phyloP scores from a whole-genome alignment of 2,329 filamentous ascomycete genomes.

The Colletotrichum orchidophilum region DNA sequence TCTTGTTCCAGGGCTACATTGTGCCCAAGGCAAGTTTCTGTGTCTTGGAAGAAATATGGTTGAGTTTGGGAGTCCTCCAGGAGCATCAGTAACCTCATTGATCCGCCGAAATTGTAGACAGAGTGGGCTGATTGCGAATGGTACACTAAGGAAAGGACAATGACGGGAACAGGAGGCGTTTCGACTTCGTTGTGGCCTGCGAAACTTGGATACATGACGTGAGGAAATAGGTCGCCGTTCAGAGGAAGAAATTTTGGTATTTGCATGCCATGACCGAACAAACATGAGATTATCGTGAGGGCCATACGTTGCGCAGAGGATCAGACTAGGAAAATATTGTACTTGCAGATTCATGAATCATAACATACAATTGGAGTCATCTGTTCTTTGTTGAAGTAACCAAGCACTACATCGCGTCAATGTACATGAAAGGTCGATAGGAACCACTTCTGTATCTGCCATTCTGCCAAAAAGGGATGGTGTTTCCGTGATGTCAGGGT shows the following conservation, averaged over 20 bases:
- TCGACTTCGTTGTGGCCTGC: conserved; percentile 1
- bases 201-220: neutral
- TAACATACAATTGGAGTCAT: neutral
- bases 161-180: neutral
- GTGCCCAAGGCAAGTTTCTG: neutral
- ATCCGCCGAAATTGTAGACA: neutral
- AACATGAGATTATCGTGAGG: neutral
- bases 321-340: neutral
- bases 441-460: neutral
- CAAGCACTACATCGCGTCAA: neutral
- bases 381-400: neutral
- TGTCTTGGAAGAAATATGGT: neutral
- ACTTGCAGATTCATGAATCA: neutral
- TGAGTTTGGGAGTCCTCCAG: neutral
- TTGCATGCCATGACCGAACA: neutral
- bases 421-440: neutral
- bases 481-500: neutral
- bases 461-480: neutral
- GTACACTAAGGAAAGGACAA: neutral
- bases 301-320: neutral
- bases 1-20: neutral
- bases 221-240: neutral
- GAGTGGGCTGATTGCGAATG: neutral
- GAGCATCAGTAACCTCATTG: neutral
- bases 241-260: neutral